Evolutionary conservation across 2,329 filamentous ascomycete species (phyloP).

Genomic region (Simplicillium aogashimaense): DNA sequence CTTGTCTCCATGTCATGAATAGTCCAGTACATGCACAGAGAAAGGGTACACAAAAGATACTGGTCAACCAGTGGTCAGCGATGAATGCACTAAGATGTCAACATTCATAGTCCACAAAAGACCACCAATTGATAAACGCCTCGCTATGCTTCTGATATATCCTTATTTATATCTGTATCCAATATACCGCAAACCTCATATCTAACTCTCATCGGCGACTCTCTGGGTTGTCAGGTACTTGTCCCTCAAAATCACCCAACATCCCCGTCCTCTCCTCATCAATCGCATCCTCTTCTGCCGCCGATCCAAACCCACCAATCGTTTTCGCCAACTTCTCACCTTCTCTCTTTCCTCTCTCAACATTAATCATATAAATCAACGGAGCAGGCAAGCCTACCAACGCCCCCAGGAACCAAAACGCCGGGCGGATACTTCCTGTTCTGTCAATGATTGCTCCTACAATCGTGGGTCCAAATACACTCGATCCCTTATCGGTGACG

Average conservation of each 20-base stretch:
- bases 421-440: conserved; percentile 70
- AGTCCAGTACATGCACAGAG: too few relatives aligned
- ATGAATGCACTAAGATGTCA: too few relatives aligned
- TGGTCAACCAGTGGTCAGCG: too few relatives aligned
- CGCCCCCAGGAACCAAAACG: conserved; percentile 83
- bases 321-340: conserved; percentile 53
- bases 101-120: too few relatives aligned
- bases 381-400: conserved; percentile 80
- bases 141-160: too few relatives aligned
- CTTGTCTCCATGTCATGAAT: too few relatives aligned
- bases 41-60: too few relatives aligned
- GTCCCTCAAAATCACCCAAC: conserved; percentile 6
- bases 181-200: too few relatives aligned
- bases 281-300: conserved; percentile 10
- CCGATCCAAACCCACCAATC: conserved; percentile 41
- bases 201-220: too few relatives aligned
- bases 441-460: conserved; percentile 87
- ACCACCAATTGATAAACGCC: too few relatives aligned
- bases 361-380: conserved; percentile 75
- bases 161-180: too few relatives aligned
- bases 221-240: too few relatives aligned
- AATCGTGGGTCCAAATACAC: conserved; percentile 86
- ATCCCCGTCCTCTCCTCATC: conserved; percentile 17
- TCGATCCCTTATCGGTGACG: conserved; percentile 94
- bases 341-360: conserved; percentile 66